Evolutionary conservation across 352 stramenopile species (phyloP).

Genomic region (Albugo laibachii): DNA sequence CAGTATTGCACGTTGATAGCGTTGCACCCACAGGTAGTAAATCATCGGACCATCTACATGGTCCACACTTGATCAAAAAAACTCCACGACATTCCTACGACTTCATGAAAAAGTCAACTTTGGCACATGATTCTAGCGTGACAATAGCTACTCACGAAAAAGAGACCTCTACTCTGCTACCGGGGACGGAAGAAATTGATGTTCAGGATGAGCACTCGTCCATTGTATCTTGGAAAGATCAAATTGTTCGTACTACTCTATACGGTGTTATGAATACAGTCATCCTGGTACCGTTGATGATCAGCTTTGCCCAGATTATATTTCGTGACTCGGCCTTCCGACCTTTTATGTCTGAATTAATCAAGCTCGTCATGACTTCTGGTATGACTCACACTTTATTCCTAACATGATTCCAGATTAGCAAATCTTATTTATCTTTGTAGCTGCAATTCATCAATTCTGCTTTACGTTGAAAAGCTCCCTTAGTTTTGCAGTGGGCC

Average conservation of each 20-base stretch:
- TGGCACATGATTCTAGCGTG: background rate
- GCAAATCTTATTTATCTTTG: background rate
- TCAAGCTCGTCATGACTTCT: slow-evolving; percentile 88
- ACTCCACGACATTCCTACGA: background rate
- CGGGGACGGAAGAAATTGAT: background rate
- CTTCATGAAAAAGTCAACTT: background rate
- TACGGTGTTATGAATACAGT: slow-evolving; percentile 89
- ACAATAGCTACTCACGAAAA: background rate
- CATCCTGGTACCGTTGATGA: slow-evolving; percentile 80
- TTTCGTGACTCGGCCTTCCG: slow-evolving; percentile 84
- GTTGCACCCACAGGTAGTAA: background rate
- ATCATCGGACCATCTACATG: background rate
- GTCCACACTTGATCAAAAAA: background rate
- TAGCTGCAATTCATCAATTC: slow-evolving; percentile 54
- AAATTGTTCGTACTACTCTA: slow-evolving; percentile 17
- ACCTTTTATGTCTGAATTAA: slow-evolving; percentile 80
- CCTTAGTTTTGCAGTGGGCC: slow-evolving; percentile 93
- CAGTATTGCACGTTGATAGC: background rate
- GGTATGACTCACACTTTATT: slow-evolving; percentile 2
- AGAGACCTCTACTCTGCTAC: background rate
- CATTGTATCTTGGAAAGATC: background rate
- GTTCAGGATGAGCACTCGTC: background rate
- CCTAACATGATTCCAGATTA: background rate
- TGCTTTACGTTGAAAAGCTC: slow-evolving; percentile 79
- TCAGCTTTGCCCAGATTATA: slow-evolving; percentile 92